Evolutionary conservation across 345 rosid species (phyloP), one percentile per base, ranked within the genome.

Genomic region (Bruguiera parviflora): DNA sequence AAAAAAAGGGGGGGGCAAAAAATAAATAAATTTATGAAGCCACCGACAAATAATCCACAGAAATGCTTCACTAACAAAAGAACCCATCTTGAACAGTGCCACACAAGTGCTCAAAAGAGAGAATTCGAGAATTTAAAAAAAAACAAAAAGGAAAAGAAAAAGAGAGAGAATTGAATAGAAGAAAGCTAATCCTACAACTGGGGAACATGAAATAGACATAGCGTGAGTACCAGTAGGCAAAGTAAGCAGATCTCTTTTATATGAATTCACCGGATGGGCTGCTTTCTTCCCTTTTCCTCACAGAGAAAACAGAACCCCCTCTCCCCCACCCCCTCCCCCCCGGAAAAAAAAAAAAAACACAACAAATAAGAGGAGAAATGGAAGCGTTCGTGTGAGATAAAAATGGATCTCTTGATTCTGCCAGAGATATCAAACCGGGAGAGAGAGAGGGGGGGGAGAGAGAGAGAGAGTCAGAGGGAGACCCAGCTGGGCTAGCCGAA

Each of bases 211-310:
- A 13, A 35, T 21, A 31, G 35, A 64, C 61, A 2, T 22, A 61
- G 57, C 47, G 37, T 21, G n/a, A 64, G 61, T 29, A 75, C 61
- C 64, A 53, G 69, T 10, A 8, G 46, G 16, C 11, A 1, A 18
- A 64, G 63, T 57, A 59, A 52, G 43, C 70, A 78, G 82, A 81
- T 81, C 84, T 78, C 73, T 43, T 32, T 51, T 15, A 31, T 5
- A 7, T 46, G 53, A 61, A 19, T 18, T 52, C 60, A 52, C 18
- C 7, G 62, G 47, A 68, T n/a, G 60, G 52, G 33, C 35, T 52
- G 32, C 51, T 25, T 47, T 59, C 11, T 52, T 24, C 35, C 7
- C 52, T 21, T 32, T 51, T 53, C 29, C 53, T 22, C 15, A 11
- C 16, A 19, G 1, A 49, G 9, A 21, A 60, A 37, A 64, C 46